Evolutionary conservation across 2,329 filamentous ascomycete genomes (phyloP).

Genomic region (Paracorniculantispora psalliotae): DNA sequence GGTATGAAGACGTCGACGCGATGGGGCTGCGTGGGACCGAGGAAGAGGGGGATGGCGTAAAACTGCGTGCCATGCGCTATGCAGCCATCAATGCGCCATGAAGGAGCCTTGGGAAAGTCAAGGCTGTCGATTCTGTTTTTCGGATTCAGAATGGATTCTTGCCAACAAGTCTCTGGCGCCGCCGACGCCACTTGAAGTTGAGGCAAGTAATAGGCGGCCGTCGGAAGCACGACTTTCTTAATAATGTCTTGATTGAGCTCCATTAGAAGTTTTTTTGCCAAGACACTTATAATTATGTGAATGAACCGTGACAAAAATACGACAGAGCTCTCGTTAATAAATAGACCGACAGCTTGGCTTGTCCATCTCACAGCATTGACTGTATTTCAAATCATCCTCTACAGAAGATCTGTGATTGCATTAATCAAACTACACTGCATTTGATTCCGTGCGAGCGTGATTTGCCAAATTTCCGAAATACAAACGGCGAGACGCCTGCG

Average conservation of each 20-base stretch:
- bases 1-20: constrained; percentile 56
- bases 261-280: no score
- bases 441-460: no score
- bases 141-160: constrained; percentile 49
- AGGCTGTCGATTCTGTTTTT: constrained; percentile 58
- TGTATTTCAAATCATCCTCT: neutral
- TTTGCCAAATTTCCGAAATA: no score
- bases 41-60: constrained; percentile 50
- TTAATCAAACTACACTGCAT: neutral
- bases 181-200: neutral
- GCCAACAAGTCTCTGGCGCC: constrained; percentile 33
- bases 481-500: neutral
- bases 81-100: constrained; percentile 57
- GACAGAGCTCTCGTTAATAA: neutral
- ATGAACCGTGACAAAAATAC: neutral
- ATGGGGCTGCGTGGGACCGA: constrained; percentile 41
- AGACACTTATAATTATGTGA: neutral
- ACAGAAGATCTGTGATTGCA: neutral
- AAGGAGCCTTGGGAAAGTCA: constrained; percentile 34
- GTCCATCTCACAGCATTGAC: neutral
- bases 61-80: constrained; percentile 54
- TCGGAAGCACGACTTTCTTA: constrained; percentile 53
- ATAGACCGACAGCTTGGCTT: neutral
- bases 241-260: constrained; percentile 49
- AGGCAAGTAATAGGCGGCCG: constrained; percentile 42